Conservation (phyloP, 1,284 basidiomycete genomes). For the Athelia psychrophila region DNA sequence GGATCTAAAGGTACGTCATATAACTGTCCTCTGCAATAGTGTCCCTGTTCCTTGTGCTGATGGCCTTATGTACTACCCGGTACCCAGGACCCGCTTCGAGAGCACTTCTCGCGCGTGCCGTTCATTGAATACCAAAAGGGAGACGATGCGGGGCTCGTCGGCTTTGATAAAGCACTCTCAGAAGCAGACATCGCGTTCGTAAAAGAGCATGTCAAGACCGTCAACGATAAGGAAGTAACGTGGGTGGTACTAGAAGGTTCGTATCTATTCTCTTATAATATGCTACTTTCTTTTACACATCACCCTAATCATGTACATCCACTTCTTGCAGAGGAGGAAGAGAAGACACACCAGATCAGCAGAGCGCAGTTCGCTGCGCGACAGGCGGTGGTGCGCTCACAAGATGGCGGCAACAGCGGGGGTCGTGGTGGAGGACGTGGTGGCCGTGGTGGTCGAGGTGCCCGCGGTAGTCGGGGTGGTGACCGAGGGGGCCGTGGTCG, state of each 20-base stretch:
- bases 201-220: conserved; percentile 56
- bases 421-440: conserved; percentile 41
- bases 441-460: conserved; percentile 41
- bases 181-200: conserved; percentile 67
- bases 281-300: neutral
- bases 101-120: conserved; percentile 73
- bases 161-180: conserved; percentile 65
- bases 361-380: conserved; percentile 67
- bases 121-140: conserved; percentile 70
- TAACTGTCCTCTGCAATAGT: conserved; percentile 17
- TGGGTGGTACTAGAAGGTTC: conserved; percentile 62
- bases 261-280: conserved; percentile 16
- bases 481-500: conserved; percentile 24
- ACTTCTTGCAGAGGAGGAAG: conserved; percentile 46
- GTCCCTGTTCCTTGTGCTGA: conserved; percentile 13
- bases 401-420: conserved; percentile 18
- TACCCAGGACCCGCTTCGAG: conserved; percentile 66
- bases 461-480: conserved; percentile 28
- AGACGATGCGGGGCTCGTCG: conserved; percentile 65
- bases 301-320: too few species aligned
- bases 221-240: conserved; percentile 59
- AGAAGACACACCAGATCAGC: conserved; percentile 69
- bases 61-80: too few species aligned
- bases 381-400: conserved; percentile 36
- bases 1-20: conserved; percentile 66